phyloP scores from a whole-genome alignment of 345 rosid species.

The Sisymbrium altissimum region DNA sequence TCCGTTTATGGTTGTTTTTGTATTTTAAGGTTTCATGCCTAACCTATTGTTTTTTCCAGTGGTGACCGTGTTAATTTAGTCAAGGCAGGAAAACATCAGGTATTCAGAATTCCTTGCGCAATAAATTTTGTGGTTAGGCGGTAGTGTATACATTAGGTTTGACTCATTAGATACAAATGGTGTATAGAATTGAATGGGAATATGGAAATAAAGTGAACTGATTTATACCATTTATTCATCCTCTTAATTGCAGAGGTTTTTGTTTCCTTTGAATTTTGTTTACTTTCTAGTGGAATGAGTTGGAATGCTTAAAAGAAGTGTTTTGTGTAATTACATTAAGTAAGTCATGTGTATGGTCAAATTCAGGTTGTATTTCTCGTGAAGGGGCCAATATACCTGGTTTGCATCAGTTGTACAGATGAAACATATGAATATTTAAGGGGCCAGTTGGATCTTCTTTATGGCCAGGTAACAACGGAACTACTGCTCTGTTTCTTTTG shows the following conservation, averaged over 20 bases:
- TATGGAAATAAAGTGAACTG: background rate
- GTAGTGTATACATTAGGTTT: background rate
- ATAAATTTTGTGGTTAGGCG: background rate
- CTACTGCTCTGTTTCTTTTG: background rate
- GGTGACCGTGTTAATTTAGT: conserved; percentile 77
- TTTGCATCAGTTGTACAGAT: conserved; percentile 96
- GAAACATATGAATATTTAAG: conserved; percentile 85
- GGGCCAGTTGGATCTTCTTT: conserved; percentile 91
- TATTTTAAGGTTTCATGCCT: conserved; percentile 8
- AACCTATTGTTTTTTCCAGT: conserved; percentile 45
- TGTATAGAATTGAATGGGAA: background rate
- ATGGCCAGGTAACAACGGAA: conserved; percentile 77
- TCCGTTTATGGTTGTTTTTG: background rate
- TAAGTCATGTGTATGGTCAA: conserved; percentile 5
- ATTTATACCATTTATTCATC: background rate
- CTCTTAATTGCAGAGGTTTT: background rate
- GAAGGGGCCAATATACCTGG: conserved; percentile 96
- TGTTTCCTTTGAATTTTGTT: background rate
- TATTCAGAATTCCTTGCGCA: conserved; percentile 12
- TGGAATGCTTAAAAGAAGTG: too few relatives aligned
- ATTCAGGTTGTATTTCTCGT: conserved; percentile 92
- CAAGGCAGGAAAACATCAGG: conserved; percentile 96
- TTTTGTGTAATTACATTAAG: background rate
- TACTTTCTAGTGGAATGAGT: too few relatives aligned
- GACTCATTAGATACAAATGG: background rate